Base-by-base conservation (phyloP, 176 grass and related monocot genomes). In the Oryza meridionalis region DNA sequence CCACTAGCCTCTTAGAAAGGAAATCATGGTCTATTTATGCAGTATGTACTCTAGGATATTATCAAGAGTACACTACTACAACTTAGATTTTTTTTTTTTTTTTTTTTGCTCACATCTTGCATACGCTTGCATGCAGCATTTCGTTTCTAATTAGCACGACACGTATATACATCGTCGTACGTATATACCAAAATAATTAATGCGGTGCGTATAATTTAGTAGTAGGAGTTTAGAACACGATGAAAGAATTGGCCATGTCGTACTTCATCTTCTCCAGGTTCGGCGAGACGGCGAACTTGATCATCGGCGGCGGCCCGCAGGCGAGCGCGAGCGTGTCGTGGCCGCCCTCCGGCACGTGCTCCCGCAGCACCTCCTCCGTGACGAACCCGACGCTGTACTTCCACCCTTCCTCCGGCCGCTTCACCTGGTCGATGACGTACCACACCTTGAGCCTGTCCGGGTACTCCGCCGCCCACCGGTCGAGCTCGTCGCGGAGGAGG, bases 231-330 rank as follows among this genome's bases (percentile, higher is more conserved):
- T 87, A 97, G 81, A 97, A 94, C 0, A 74, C 58, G 81, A 94
- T 80, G 73, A 88, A 97, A 32, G 93, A 92, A 67, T 69, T 87
- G 10, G 80, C 79, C 66, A 95, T 69, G 78, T 99, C 88, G 72
- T 96, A 91, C 74, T 94, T 94, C 91, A 99, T 92, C 84, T 96
- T 99, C 91, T 96, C 96, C 75, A 99, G 66, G 73, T 94, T 95
- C 11, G 96, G 93, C 62, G 70, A 68, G 80, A 99, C 74, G 45
- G 93, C 96, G 75, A 95, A 99, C 85, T 99, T 82, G 81, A 99
- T 94, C 96, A 99, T 99, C 1, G 96, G 91, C 74, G 89, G 93
- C 11, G 96, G 93, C 44, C 96, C 96, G 37, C 96, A 99, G 3
- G 91, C 91, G 7, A 99, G 87, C 4, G 93, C 96, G 16, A 99